A percentile compares a stretch with the other conserved stretches of the same genome.
These are phyloP conservation scores for Hippophae tibetana DNA, from an alignment of 306 rosid species.

Conservation along the genomic window DNA sequence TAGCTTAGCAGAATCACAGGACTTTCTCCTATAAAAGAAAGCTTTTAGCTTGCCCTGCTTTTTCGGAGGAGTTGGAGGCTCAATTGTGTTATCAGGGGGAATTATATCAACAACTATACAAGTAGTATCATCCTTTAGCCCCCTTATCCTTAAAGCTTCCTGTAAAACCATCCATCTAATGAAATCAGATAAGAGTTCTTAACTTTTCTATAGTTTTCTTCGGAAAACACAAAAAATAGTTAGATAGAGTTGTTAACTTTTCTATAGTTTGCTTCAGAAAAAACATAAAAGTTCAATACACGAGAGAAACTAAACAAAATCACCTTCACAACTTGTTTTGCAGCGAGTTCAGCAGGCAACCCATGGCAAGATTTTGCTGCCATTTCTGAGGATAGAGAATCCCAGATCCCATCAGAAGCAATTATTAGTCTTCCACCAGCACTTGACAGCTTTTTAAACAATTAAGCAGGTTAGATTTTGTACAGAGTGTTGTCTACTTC, in stretches of 20 bases:
- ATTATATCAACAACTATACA: slow-evolving; percentile 84
- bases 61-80: slow-evolving; percentile 51
- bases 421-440: slow-evolving; percentile 91
- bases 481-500: slow-evolving; percentile 7
- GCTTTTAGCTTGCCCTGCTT: slow-evolving; percentile 54
- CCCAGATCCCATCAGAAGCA: slow-evolving; percentile 99
- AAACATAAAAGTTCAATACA: not conserved
- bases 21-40: slow-evolving; percentile 54
- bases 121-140: slow-evolving; percentile 91
- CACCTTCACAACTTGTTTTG: slow-evolving; percentile 93
- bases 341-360: slow-evolving; percentile 89
- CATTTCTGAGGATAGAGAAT: slow-evolving; percentile 76
- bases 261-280: too few relatives aligned
- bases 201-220: not conserved
- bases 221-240: too few relatives aligned
- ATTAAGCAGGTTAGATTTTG: slow-evolving; percentile 26
- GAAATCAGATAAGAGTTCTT: slow-evolving; percentile 1
- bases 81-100: slow-evolving; percentile 56
- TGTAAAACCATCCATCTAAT: slow-evolving; percentile 19
- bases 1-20: slow-evolving; percentile 49
- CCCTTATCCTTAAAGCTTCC: slow-evolving; percentile 79
- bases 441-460: slow-evolving; percentile 49
- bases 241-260: not conserved
- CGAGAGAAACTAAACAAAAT: slow-evolving; percentile 7
- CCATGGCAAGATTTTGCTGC: slow-evolving; percentile 86